A percentile compares a stretch with the other conserved stretches of the same genome.
Conservation (phyloP, 495 filamentous ascomycete species). For the Tuber microsphaerosporum region DNA sequence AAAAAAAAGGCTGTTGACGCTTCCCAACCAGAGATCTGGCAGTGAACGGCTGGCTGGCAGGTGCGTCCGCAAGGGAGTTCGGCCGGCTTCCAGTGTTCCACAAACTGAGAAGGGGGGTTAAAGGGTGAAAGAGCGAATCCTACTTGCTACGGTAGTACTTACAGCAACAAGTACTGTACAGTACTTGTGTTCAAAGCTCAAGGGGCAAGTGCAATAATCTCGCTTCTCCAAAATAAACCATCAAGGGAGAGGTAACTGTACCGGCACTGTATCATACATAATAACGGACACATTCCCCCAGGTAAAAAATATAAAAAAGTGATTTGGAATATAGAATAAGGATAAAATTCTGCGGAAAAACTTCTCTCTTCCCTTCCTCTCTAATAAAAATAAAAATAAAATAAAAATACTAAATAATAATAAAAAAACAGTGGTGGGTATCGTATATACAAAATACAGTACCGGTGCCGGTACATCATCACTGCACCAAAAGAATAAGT, state of each 20-base stretch:
- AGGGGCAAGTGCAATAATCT: constrained; percentile 1
- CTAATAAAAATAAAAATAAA: background rate
- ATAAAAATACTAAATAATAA: no score
- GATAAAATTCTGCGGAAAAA: background rate
- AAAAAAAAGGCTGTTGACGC: background rate
- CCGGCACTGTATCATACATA: no score
- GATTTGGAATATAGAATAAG: background rate
- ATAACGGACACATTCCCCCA: no score
- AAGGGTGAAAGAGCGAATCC: constrained; percentile 4
- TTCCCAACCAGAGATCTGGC: background rate
- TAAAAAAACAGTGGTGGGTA: background rate
- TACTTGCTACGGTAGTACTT: no score
- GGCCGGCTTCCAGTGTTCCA: constrained; percentile 3
- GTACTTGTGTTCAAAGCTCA: background rate
- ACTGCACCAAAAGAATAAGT: no score
- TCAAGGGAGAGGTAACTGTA: background rate
- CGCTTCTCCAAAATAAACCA: background rate
- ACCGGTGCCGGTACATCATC: no score
- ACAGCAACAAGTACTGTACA: no score
- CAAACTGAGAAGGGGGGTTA: background rate
- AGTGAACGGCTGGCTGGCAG: constrained; percentile 2
- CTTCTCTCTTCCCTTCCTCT: background rate
- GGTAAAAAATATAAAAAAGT: background rate
- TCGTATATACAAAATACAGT: background rate
- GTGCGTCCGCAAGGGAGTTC: constrained; percentile 1